These are phyloP conservation scores for Solanum chilense DNA, from an alignment of 257 asterid species.

Conservation along the genomic window DNA sequence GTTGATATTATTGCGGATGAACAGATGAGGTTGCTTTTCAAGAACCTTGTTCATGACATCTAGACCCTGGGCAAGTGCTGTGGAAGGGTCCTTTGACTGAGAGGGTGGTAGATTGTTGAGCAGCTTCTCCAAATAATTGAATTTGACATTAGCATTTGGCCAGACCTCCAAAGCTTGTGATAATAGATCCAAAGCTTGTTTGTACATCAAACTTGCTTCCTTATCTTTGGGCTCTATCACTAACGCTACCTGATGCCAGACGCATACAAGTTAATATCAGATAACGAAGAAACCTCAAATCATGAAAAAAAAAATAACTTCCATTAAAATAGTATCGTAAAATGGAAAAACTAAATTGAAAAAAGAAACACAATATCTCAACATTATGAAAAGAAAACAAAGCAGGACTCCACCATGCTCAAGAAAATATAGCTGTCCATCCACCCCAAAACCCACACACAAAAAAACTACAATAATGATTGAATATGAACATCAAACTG, in stretches of 20 bases:
- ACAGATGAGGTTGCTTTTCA: constrained; percentile 94
- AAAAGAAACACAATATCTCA: background rate
- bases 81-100: constrained; percentile 98
- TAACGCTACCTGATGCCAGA: constrained; percentile 62
- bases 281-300: background rate
- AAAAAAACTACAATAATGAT: background rate
- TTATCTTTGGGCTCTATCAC: constrained; percentile 98
- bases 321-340: background rate
- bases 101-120: constrained; percentile 88
- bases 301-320: background rate
- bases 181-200: constrained; percentile 93
- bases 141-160: constrained; percentile 98
- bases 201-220: constrained; percentile 95
- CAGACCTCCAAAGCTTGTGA: constrained; percentile 99
- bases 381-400: background rate
- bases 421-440: background rate
- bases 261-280: background rate
- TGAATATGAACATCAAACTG: background rate
- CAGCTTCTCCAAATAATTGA: constrained; percentile 95
- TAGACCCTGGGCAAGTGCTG: constrained; percentile 94
- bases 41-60: constrained; percentile 99
- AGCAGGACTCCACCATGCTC: background rate
- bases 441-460: background rate
- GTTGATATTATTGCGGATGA: constrained; percentile 84
- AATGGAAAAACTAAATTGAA: background rate